Percentiles rank a stretch among this genome's conserved stretches.
Conservation (phyloP, 345 rosid genomes). For the Microthlaspi erraticum region DNA sequence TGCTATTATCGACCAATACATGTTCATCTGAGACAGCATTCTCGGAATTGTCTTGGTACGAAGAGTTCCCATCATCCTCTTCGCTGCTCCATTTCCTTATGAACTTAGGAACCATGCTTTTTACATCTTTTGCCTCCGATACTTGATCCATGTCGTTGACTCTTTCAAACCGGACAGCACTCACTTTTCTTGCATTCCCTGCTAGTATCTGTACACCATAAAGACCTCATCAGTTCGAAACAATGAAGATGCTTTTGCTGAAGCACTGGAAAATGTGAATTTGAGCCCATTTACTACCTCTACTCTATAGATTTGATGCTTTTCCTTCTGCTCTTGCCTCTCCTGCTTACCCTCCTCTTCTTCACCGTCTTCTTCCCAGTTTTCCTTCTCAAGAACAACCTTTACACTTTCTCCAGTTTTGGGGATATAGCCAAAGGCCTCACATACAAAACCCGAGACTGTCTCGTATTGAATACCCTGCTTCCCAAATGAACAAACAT, state of each 20-base stretch:
- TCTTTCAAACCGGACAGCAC: conserved; percentile 85
- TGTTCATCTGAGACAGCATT: conserved; percentile 51
- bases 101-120: conserved; percentile 73
- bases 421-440: conserved; percentile 97
- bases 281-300: conserved; percentile 59
- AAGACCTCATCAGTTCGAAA: conserved; percentile 26
- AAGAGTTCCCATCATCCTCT: conserved; percentile 60
- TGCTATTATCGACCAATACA: conserved; percentile 58
- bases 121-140: conserved; percentile 67
- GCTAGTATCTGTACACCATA: conserved; percentile 72
- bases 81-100: conserved; percentile 78
- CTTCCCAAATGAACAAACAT: conserved; percentile 29
- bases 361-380: conserved; percentile 70
- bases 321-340: conserved; percentile 66
- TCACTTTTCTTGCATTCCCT: conserved; percentile 96
- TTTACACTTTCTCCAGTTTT: conserved; percentile 90
- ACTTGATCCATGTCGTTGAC: conserved; percentile 58
- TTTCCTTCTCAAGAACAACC: conserved; percentile 80
- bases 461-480: conserved; percentile 99
- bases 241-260: conserved; percentile 6
- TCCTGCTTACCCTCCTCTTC: conserved; percentile 68
- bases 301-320: conserved; percentile 74
- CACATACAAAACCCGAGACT: conserved; percentile 94
- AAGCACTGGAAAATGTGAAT: neutral
- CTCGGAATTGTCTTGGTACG: conserved; percentile 46